Evolutionary conservation across 78 protist species (phyloP), one percentile per base, ranked within the genome.

Genomic region (Polysphondylium violaceum): DNA sequence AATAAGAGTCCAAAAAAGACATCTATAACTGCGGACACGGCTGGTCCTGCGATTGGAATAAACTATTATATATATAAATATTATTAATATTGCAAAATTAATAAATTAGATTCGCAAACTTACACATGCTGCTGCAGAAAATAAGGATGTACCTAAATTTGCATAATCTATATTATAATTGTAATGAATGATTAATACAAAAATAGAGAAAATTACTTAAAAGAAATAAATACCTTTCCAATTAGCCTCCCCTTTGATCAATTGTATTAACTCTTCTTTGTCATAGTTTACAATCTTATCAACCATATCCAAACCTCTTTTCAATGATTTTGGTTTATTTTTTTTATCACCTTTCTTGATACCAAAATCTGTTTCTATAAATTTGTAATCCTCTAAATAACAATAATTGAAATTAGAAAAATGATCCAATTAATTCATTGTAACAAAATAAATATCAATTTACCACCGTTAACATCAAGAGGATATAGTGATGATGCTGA

Each of bases 221-320:
- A 14, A 47, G 8, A 47, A 47, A 47, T 47, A 47, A 61, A n/a
- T 61, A 61, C 23, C 69, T 61, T n/a, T 23, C 69, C 69, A 61
- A 11, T 23, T 29, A 61, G 69, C 69, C 9, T 61, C 69, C 23
- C 69, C 69, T 29, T 31, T 61, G 69, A 61, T 61, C 23, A 23
- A 9, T 31, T n/a, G 12, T 4, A n/a, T 23, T 23, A 61, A 29
- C 19, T 61, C 69, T 29, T 61, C 69, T 61, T 61, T 61, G 23
- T 11, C 11, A 23, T 61, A 23, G 2, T 61, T 23, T 61, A 61
- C 6, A 23, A 61, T 29, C 36, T 61, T 61, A 38, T 11, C 69
- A 61, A 61, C 69, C 36, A 61, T n/a, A 61, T 61, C 36, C 11
- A 61, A 9, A 14, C 69, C 69, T 61, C 69, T 23, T 61, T 61